These are phyloP conservation scores for Fusarium denticulatum DNA, from an alignment of 2,329 filamentous ascomycete species.

Conservation along the genomic window DNA sequence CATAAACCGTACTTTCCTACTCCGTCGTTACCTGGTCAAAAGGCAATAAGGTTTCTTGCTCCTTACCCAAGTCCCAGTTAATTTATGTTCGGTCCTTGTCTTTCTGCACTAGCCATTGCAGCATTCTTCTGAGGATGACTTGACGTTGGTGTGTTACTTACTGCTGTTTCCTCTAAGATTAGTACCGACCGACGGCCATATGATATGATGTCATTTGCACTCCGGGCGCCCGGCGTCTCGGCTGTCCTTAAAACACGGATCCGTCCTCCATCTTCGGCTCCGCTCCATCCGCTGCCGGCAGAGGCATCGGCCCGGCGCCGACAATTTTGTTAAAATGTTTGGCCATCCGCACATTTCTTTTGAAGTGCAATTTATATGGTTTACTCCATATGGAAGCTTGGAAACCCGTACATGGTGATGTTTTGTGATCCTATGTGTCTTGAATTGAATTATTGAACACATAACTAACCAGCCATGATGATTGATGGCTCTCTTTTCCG, in stretches of 20 bases:
- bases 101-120: not conserved
- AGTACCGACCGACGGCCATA: not conserved
- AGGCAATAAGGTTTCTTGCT: not conserved
- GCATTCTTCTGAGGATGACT: not conserved
- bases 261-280: constrained; percentile 4
- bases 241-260: not conserved
- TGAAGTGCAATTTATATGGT: too few relatives aligned
- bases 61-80: not conserved
- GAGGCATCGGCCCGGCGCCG: not conserved
- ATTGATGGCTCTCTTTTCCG: not conserved
- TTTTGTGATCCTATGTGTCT: not conserved
- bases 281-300: not conserved
- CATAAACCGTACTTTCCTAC: not conserved
- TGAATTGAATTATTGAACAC: not conserved
- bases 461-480: not conserved
- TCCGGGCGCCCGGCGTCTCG: not conserved
- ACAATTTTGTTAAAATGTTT: not conserved
- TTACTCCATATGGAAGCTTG: not conserved
- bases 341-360: too few relatives aligned
- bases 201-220: not conserved
- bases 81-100: not conserved
- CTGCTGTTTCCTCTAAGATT: not conserved
- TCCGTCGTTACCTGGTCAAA: not conserved
- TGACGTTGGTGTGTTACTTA: too few relatives aligned
- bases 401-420: not conserved